A percentile compares a stretch with the other conserved stretches of the same genome.
phyloP scores from a whole-genome alignment of 2,329 filamentous ascomycete genomes.

The Podosphaera leucotricha region DNA sequence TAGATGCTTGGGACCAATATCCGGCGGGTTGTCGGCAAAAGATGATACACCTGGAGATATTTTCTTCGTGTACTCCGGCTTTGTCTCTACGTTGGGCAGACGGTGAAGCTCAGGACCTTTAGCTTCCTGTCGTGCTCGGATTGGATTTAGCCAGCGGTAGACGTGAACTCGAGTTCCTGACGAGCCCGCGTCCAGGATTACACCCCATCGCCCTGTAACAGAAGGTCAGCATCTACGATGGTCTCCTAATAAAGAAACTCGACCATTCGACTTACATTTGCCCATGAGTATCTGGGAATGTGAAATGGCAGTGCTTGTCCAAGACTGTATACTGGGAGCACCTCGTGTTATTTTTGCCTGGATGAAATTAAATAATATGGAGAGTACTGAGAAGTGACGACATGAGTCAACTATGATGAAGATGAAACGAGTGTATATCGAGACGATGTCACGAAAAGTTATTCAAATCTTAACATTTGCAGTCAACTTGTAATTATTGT shows the following conservation, averaged over 20 bases:
- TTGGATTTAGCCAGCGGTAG: conserved; percentile 74
- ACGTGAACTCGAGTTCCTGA: conserved; percentile 89
- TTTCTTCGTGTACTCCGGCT: conserved; percentile 80
- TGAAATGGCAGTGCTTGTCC: neutral
- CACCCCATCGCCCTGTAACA: conserved; percentile 42
- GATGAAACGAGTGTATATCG: neutral
- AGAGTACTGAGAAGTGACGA: neutral
- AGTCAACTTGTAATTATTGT: too few relatives aligned
- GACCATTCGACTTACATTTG: conserved; percentile 13
- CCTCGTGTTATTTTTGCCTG: neutral
- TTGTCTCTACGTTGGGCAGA: conserved; percentile 60
- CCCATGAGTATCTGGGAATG: conserved; percentile 8
- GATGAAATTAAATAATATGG: neutral
- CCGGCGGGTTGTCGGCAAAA: conserved; percentile 53
- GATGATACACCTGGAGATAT: conserved; percentile 82
- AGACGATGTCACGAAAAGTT: neutral
- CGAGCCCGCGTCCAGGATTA: conserved; percentile 92
- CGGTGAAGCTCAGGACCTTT: conserved; percentile 34
- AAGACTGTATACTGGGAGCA: neutral
- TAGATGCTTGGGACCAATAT: conserved; percentile 64
- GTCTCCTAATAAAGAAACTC: neutral
- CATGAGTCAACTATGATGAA: neutral
- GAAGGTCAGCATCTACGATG: conserved; percentile 1
- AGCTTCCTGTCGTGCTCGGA: conserved; percentile 38
- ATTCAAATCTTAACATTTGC: neutral